Evolutionary conservation across 1,284 basidiomycete genomes (phyloP), one percentile per base, ranked within the genome.

Genomic region (Gymnopus androsaceus): DNA sequence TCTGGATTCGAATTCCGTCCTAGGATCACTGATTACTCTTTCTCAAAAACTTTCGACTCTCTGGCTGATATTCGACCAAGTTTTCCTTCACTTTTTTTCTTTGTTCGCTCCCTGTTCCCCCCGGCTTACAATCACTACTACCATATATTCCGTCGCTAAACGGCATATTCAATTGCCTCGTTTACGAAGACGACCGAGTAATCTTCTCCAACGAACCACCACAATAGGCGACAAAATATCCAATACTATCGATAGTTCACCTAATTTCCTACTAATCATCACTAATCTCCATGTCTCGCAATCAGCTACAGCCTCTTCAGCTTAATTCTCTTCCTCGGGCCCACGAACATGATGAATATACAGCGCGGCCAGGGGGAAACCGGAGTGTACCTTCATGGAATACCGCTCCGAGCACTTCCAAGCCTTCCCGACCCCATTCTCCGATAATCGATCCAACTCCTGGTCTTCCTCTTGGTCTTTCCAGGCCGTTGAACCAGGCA

Each of bases 401-500:
- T n/a, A 41, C 27, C 3, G n/a, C 25, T 17, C 36, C 34, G 5
- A 40, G 11, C 27, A 27, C 21, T 15, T 23, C 50, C 28, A 31
- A 38, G 21, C 21, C 25, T 23, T 5, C 28, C 41, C 33, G n/a
- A 21, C 17, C 40, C 9, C 30, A n/a, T n/a, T 52, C 50, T 33
- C 17, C 50, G 15, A 14, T 30, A 25, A 53, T 53, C 44, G 50
- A 58, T 59, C 71, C 15, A 66, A 70, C 54, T 15, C 72, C 68
- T 12, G 71, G 71, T 41, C 67, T 77, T 38, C 69, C 71, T 25
- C 68, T 70, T 40, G 79, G 80, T 17, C 76, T 85, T 25, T 75
- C 75, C 17, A 72, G 87, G 21, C 77, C 84, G 0, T 75, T 90
- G 44, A 83, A 78, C 2, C 67, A 78, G 4, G 74, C 80, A 55